These are phyloP conservation scores for Penicillium macrosclerotiorum DNA, from an alignment of 495 filamentous ascomycete species.

Conservation along the genomic window DNA sequence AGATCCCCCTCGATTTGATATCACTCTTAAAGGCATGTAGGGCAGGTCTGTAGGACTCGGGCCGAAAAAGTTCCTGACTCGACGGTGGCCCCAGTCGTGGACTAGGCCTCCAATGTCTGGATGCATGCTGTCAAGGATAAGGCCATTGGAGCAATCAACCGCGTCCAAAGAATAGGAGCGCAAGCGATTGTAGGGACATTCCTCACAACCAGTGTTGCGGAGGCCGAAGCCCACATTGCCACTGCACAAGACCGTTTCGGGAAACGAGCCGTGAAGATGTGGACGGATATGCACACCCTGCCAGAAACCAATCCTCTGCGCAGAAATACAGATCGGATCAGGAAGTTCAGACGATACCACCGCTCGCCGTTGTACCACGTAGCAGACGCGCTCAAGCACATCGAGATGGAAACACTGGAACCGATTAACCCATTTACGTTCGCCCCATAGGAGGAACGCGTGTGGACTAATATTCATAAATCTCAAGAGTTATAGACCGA, in stretches of 20 bases:
- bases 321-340: slow-evolving; percentile 10
- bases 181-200: slow-evolving; percentile 30
- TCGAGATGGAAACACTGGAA: slow-evolving; percentile 17
- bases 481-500: background rate
- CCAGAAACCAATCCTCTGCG: slow-evolving; percentile 24
- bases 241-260: slow-evolving; percentile 18
- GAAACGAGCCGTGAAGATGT: slow-evolving; percentile 23
- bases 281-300: slow-evolving; percentile 22
- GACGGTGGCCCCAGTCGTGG: slow-evolving; percentile 26
- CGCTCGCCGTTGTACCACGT: slow-evolving; percentile 11
- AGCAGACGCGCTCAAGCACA: slow-evolving; percentile 12
- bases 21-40: slow-evolving; percentile 34
- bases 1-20: too few species aligned
- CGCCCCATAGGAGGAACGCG: slow-evolving; percentile 10
- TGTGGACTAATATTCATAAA: slow-evolving; percentile 4
- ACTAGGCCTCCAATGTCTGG: slow-evolving; percentile 34
- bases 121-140: slow-evolving; percentile 29
- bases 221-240: slow-evolving; percentile 18
- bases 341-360: slow-evolving; percentile 16
- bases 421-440: slow-evolving; percentile 9
- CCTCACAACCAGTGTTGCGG: slow-evolving; percentile 12
- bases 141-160: slow-evolving; percentile 14
- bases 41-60: slow-evolving; percentile 34
- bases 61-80: slow-evolving; percentile 36
- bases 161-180: slow-evolving; percentile 30